These are phyloP conservation scores for Monosporascus sp. DNA, from an alignment of 2,329 filamentous ascomycete genomes.

Conservation along the genomic window DNA sequence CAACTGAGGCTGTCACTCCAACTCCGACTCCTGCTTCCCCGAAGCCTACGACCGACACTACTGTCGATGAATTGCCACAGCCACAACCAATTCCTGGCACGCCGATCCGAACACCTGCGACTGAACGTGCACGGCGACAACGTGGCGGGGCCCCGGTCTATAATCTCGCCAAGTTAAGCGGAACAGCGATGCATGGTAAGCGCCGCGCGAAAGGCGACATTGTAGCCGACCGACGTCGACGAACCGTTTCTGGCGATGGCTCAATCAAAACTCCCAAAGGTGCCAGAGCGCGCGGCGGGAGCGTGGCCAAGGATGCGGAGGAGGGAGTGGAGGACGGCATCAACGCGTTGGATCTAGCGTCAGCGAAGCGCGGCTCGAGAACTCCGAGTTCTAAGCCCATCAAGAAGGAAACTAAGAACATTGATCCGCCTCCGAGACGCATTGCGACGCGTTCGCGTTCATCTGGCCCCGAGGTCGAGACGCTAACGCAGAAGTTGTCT, in stretches of 20 bases:
- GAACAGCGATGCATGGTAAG: conserved; percentile 56
- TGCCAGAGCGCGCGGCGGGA: conserved; percentile 16
- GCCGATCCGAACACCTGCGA: conserved; percentile 21
- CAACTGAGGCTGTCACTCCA: not conserved
- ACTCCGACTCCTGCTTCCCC: not conserved
- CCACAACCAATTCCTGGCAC: conserved; percentile 12
- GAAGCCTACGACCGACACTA: not conserved
- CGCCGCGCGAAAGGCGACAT: conserved; percentile 47
- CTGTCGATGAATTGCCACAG: not conserved
- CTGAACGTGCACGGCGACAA: conserved; percentile 47
- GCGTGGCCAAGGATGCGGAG: conserved; percentile 12
- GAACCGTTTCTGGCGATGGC: conserved; percentile 39
- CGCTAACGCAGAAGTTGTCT: conserved; percentile 42
- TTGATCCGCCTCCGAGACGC: conserved; percentile 27
- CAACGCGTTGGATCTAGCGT: conserved; percentile 42
- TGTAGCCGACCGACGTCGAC: conserved; percentile 38
- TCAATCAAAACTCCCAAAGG: conserved; percentile 22
- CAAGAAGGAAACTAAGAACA: conserved; percentile 23
- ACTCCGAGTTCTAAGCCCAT: conserved; percentile 28
- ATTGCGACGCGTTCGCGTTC: conserved; percentile 42
- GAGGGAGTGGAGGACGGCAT: conserved; percentile 32
- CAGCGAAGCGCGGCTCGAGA: conserved; percentile 34
- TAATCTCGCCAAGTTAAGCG: conserved; percentile 59
- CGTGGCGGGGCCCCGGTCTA: conserved; percentile 56
- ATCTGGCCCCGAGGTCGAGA: conserved; percentile 38